These are phyloP conservation scores for Vitis rotundifolia DNA, from an alignment of 164 flowering plant genomes.

Conservation along the genomic window DNA sequence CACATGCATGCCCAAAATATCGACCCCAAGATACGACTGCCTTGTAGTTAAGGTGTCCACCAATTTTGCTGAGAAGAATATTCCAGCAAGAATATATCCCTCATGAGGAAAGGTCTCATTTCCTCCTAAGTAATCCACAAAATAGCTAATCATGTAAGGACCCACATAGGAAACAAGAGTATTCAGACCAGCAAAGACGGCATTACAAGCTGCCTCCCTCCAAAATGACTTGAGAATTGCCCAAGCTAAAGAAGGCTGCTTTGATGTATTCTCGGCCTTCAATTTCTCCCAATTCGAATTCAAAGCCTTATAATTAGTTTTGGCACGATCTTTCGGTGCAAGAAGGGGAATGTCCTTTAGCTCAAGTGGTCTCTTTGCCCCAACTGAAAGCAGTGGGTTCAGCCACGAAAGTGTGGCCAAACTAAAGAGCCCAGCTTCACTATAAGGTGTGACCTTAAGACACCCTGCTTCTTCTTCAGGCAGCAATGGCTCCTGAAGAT, in stretches of 20 bases:
- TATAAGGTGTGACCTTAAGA: constrained; percentile 84
- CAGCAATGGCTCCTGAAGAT: constrained; percentile 86
- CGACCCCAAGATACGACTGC: constrained; percentile 97
- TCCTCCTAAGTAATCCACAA: constrained; percentile 88
- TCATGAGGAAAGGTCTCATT: constrained; percentile 65
- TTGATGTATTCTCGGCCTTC: constrained; percentile 64
- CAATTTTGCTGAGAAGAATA: constrained; percentile 79
- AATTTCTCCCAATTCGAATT: constrained; percentile 88
- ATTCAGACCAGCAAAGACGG: constrained; percentile 77
- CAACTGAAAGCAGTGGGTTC: constrained; percentile 76
- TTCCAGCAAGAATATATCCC: constrained; percentile 83
- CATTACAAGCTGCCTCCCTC: constrained; percentile 98
- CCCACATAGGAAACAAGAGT: constrained; percentile 95
- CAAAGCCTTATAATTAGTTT: constrained; percentile 72
- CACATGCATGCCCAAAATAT: constrained; percentile 95
- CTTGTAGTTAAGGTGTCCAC: constrained; percentile 82
- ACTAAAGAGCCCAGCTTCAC: constrained; percentile 79
- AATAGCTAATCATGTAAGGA: constrained; percentile 88
- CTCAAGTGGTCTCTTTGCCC: constrained; percentile 93
- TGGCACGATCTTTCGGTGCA: constrained; percentile 82
- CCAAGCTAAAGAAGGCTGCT: constrained; percentile 81
- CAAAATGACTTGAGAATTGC: constrained; percentile 86
- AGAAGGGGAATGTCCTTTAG: constrained; percentile 91
- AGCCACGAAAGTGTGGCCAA: constrained; percentile 92
- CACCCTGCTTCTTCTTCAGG: constrained; percentile 87